Evolutionary conservation across 1,284 basidiomycete species (phyloP).

Genomic region (Stereum hirsutum): DNA sequence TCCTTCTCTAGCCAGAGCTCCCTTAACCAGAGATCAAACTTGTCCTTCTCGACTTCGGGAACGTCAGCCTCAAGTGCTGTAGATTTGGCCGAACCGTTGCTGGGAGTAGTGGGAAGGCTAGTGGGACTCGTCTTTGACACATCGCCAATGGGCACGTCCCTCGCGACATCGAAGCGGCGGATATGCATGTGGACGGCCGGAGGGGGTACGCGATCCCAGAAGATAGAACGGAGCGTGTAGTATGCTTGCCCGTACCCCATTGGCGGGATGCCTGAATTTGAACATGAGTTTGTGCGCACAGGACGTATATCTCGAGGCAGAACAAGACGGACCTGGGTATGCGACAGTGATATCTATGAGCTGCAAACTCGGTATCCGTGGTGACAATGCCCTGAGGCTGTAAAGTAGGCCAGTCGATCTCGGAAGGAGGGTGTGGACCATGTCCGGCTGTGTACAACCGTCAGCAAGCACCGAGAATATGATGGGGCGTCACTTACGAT

Average conservation of each 20-base stretch:
- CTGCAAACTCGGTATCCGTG: constrained; percentile 69
- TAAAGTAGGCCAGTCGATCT: constrained; percentile 87
- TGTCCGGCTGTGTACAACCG: constrained; percentile 50
- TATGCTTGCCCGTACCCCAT: constrained; percentile 74
- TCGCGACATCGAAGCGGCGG: constrained; percentile 60
- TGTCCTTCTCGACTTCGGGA: constrained; percentile 54
- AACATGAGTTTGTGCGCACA: not conserved
- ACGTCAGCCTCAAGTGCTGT: constrained; percentile 46
- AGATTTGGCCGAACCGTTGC: constrained; percentile 20
- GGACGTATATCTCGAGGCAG: not conserved
- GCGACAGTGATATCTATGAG: constrained; percentile 86
- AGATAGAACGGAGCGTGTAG: constrained; percentile 86
- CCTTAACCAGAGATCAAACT: constrained; percentile 81
- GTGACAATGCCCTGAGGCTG: constrained; percentile 73
- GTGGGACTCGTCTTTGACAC: constrained; percentile 28
- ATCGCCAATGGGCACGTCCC: constrained; percentile 60
- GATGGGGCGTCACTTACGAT: constrained; percentile 45
- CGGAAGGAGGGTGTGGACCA: constrained; percentile 76
- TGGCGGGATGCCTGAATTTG: constrained; percentile 52
- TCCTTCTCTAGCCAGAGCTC: constrained; percentile 84
- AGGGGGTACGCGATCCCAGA: constrained; percentile 75
- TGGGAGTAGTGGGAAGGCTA: constrained; percentile 11
- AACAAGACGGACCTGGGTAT: constrained; percentile 61
- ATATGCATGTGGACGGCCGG: constrained; percentile 85
- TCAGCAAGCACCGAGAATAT: constrained; percentile 5